Evolutionary conservation across 768 basidiomycete genomes (phyloP).

Genomic region (Dacryopinax primogenitus): DNA sequence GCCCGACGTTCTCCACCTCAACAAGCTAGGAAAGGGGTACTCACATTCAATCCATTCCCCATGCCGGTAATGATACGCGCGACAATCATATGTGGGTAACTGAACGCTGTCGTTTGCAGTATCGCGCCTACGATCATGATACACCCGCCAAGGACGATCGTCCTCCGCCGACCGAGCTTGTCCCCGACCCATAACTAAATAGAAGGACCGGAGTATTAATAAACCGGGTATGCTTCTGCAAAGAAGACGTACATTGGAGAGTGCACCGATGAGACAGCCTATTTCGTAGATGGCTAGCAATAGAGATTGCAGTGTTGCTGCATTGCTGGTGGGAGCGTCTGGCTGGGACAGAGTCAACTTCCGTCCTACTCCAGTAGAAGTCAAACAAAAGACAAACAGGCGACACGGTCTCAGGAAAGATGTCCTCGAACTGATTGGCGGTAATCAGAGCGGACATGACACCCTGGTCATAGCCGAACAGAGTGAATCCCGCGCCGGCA

Average conservation of each 20-base stretch:
- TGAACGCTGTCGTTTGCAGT: slow-evolving; percentile 28
- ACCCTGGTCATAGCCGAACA: slow-evolving; percentile 60
- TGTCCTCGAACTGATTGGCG: slow-evolving; percentile 26
- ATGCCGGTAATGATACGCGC: slow-evolving; percentile 48
- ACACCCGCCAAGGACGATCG: slow-evolving; percentile 7
- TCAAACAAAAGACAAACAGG: background rate
- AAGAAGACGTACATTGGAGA: slow-evolving; percentile 38
- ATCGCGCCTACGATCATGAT: slow-evolving; percentile 6
- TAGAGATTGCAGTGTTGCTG: slow-evolving; percentile 47
- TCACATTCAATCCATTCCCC: slow-evolving; percentile 51
- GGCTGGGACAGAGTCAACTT: slow-evolving; percentile 33
- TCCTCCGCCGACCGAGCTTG: slow-evolving; percentile 13
- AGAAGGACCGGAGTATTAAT: background rate
- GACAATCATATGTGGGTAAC: slow-evolving; percentile 49
- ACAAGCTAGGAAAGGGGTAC: slow-evolving; percentile 15
- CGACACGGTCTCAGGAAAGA: background rate
- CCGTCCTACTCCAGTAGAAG: slow-evolving; percentile 37
- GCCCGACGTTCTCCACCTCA: background rate
- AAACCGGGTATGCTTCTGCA: background rate
- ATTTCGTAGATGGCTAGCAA: slow-evolving; percentile 52
- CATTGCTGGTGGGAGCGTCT: slow-evolving; percentile 11
- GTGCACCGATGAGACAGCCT: slow-evolving; percentile 49
- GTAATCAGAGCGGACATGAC: slow-evolving; percentile 59
- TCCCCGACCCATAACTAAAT: slow-evolving; percentile 12
- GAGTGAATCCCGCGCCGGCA: slow-evolving; percentile 46